Base-by-base conservation (phyloP, 2,329 filamentous ascomycete genomes). In the Alternaria sp. region DNA sequence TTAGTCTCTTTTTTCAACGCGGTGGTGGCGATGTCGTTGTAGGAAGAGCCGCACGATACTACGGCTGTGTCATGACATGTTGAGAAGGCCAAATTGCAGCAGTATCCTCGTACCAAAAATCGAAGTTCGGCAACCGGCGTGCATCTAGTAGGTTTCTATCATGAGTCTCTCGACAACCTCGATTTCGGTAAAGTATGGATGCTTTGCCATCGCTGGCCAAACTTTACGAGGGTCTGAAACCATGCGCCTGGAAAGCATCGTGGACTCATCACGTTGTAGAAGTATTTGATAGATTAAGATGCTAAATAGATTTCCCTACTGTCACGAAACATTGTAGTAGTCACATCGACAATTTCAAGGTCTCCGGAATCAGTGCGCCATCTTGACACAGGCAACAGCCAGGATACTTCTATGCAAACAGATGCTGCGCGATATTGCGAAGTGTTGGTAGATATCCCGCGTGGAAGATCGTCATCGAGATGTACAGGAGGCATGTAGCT, bases 211-310 rank as follows among this genome's bases (percentile, higher is more conserved):
- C 15, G 32, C 32, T n/a, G 8, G 32, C 7, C 7, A 40, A 10
- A 40, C 0, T n/a, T 5, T 40, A 40, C 15, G 4, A n/a, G 32
- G 2, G 5, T 6, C 11, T 13, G 5, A 1, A 32, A 6, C 1
- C 1, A 51, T 19, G 28, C 32, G 21, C 44, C 21, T 1, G 12
- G 15, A 46, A 46, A 25, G 13, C 13, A 21, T 8, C 7, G 1
- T 46, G 6, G 19, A 6, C 6, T 21, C 0, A 10, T 12, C 12
- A 9, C 17, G 12, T 36, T n/a, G 6, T 10, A 8, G n/a, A 9
- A 4, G 13, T 26, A 5, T 23, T 19, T n/a, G 5, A 21, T 23
- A n/a, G 19, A 19, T 36, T 6, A 1, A 36, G 4, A 10, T 51
- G 21, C 13, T 1, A 11, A 23, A 23, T n/a, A 0, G 17, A 36